Conservation (phyloP, 2,329 filamentous ascomycete species). For the Fonsecaea pedrosoi region DNA sequence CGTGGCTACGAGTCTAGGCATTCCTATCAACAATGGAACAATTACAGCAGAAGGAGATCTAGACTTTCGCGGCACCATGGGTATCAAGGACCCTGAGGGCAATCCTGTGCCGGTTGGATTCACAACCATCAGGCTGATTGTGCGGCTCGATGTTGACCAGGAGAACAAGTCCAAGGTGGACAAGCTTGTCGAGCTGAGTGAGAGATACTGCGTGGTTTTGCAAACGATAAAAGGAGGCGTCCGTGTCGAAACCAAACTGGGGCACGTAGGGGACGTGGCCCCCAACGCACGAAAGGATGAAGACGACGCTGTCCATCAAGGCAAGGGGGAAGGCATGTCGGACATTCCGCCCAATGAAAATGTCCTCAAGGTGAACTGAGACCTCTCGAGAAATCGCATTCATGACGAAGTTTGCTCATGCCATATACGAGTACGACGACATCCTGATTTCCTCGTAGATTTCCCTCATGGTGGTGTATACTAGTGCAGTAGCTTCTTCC, state of each 20-base stretch:
- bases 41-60: slow-evolving; percentile 56
- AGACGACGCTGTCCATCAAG: slow-evolving; percentile 9
- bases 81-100: slow-evolving; percentile 49
- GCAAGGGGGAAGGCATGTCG: slow-evolving; percentile 13
- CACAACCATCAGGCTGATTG: slow-evolving; percentile 53
- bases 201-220: slow-evolving; percentile 58
- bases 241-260: slow-evolving; percentile 43
- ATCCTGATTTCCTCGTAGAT: background rate
- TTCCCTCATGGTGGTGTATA: background rate
- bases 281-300: slow-evolving; percentile 16
- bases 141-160: slow-evolving; percentile 53
- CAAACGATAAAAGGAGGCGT: slow-evolving; percentile 51
- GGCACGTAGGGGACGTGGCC: slow-evolving; percentile 16
- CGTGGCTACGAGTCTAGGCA: slow-evolving; percentile 55
- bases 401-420: background rate
- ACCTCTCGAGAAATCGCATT: too few species aligned
- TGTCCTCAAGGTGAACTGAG: slow-evolving; percentile 28
- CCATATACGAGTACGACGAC: background rate
- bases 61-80: slow-evolving; percentile 58
- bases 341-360: slow-evolving; percentile 30
- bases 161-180: slow-evolving; percentile 51
- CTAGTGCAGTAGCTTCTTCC: background rate
- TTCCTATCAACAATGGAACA: slow-evolving; percentile 52
- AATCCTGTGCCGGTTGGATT: slow-evolving; percentile 56
- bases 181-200: slow-evolving; percentile 56